Percentiles rank a stretch among this genome's conserved stretches.
Evolutionary conservation across 2,329 filamentous ascomycete species (phyloP).

Genomic region (Hypoxylon sp.): DNA sequence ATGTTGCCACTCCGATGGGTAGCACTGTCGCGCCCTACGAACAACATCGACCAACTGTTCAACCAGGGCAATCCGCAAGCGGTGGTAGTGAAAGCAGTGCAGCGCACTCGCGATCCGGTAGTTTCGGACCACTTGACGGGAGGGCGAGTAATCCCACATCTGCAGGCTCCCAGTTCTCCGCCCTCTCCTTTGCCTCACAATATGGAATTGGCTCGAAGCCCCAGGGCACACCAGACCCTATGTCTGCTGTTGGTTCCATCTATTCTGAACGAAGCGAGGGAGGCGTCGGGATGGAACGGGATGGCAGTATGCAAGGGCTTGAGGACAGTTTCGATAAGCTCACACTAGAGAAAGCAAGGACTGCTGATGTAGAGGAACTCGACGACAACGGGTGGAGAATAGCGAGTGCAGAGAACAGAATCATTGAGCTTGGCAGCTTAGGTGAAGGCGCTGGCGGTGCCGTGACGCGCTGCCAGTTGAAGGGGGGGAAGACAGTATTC

Average conservation of each 20-base stretch:
- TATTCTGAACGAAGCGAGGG: slow-evolving; percentile 86
- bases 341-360: slow-evolving; percentile 84
- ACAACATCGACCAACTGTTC: slow-evolving; percentile 68
- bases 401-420: slow-evolving; percentile 88
- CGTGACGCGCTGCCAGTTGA: slow-evolving; percentile 90
- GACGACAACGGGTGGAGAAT: slow-evolving; percentile 97
- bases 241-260: slow-evolving; percentile 87
- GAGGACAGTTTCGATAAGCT: slow-evolving; percentile 82
- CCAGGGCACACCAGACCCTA: slow-evolving; percentile 83
- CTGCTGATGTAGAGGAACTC: slow-evolving; percentile 91
- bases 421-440: slow-evolving; percentile 88
- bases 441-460: slow-evolving; percentile 97
- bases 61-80: slow-evolving; percentile 76
- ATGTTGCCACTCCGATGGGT: slow-evolving; percentile 90
- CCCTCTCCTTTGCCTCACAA: slow-evolving; percentile 82
- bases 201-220: slow-evolving; percentile 77
- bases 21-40: slow-evolving; percentile 81
- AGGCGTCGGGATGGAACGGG: slow-evolving; percentile 83
- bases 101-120: slow-evolving; percentile 85
- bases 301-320: slow-evolving; percentile 83
- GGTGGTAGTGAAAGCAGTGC: slow-evolving; percentile 85
- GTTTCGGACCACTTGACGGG: slow-evolving; percentile 83
- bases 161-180: slow-evolving; percentile 88
- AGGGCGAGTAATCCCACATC: slow-evolving; percentile 85
- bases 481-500: slow-evolving; percentile 93